These are phyloP conservation scores for Torulaspora maleeae DNA, from an alignment of 805 yeast genomes.

Conservation along the genomic window DNA sequence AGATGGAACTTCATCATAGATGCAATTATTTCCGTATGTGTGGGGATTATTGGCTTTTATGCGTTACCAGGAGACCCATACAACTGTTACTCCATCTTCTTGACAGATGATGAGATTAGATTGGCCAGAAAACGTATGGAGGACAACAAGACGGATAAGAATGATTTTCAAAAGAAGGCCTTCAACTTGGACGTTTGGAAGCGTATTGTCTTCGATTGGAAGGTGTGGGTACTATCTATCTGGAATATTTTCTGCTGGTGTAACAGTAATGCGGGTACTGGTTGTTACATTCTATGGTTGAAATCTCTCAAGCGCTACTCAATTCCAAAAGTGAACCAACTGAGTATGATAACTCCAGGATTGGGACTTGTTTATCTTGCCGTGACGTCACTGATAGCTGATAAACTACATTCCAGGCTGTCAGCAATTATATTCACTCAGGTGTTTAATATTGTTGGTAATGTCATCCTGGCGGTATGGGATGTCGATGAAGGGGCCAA, in stretches of 20 bases:
- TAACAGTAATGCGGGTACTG: constrained; percentile 48
- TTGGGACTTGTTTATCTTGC: constrained; percentile 43
- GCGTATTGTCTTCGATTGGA: constrained; percentile 51
- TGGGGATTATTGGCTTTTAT: constrained; percentile 53
- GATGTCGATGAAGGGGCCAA: constrained; percentile 48
- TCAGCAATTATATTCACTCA: constrained; percentile 51
- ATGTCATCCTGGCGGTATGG: constrained; percentile 53
- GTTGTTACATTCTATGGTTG: constrained; percentile 57
- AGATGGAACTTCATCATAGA: constrained; percentile 70
- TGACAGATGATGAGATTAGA: constrained; percentile 54
- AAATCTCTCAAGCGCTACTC: constrained; percentile 43
- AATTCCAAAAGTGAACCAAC: constrained; percentile 42
- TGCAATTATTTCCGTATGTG: constrained; percentile 52
- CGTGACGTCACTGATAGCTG: constrained; percentile 38
- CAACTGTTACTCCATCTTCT: constrained; percentile 47
- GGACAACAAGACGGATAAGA: constrained; percentile 34
- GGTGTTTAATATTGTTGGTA: constrained; percentile 48
- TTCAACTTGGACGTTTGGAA: constrained; percentile 49
- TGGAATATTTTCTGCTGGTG: constrained; percentile 58
- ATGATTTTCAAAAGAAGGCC: constrained; percentile 31
- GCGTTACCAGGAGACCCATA: constrained; percentile 64
- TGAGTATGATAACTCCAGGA: constrained; percentile 53
- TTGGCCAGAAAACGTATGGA: constrained; percentile 45
- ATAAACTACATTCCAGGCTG: constrained; percentile 50
- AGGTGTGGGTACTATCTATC: constrained; percentile 48